Base-by-base conservation (phyloP, 116 monocot species). In the Papilionanthe hybrid region DNA sequence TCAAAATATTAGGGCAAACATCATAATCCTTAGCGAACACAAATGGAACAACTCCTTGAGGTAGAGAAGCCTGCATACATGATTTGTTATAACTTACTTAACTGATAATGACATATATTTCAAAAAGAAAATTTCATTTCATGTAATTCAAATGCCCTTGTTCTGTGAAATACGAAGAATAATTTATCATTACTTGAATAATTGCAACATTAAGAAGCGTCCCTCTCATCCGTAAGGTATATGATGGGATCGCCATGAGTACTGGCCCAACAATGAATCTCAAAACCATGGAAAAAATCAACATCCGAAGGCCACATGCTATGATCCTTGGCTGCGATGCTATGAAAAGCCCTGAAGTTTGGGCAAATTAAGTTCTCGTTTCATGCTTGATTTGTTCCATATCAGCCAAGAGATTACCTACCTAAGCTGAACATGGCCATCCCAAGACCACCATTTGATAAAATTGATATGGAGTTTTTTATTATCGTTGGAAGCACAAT, bases 401-500 rank as follows among this genome's bases (percentile, higher is more conserved):
- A 32, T 32, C 3, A 50, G n/a, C 5, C 6, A n/a, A 29, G 5
- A 49, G 45, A 22, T 27, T 13, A 72, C 42, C 12, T 82, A 92
- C 95, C 95, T 89, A 95, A 72, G 82, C 95, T 95, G 80, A 95
- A 92, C 92, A 92, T 89, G 15, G 88, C 92, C 95, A 92, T 92
- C 48, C 95, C 92, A 82, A 95, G 91, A 18, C 95, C 95, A 12
- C 90, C 95, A 82, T 95, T 86, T 66, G 92, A 80, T 75, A 94
- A 28, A 73, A 91, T 87, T 45, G 86, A 78, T 84, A 95, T 86
- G 18, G 86, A 91, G 28, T 89, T 88, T n/a, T 72, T 77, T 49
- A 92, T 49, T 42, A 95, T 86, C 25, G 6, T 8, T 57, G 95
- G 95, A 81, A 91, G 84, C 79, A 83, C 72, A 80, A 88, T 19